phyloP scores from a whole-genome alignment of 2,329 filamentous ascomycete genomes.

The Talaromyces islandicus region DNA sequence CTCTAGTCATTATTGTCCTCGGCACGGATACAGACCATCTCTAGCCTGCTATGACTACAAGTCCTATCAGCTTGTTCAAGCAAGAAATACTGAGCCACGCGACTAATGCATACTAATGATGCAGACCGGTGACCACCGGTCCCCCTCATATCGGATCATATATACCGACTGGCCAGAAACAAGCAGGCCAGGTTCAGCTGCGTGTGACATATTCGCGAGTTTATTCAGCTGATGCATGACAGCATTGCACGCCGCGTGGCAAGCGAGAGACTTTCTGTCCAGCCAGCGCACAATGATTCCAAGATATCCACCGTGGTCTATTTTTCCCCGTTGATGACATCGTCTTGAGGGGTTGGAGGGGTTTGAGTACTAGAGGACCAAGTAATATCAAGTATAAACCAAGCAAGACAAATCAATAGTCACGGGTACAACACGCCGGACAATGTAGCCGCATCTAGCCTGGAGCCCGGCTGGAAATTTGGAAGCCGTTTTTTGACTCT shows the following conservation, averaged over 20 bases:
- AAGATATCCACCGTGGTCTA: background rate
- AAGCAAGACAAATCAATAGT: background rate
- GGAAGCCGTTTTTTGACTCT: background rate
- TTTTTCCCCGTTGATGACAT: background rate
- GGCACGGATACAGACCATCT: background rate
- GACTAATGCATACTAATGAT: background rate
- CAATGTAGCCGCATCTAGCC: background rate
- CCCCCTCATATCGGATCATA: background rate
- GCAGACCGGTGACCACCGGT: background rate
- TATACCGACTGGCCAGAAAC: background rate
- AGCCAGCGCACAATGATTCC: background rate
- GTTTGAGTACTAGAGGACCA: too few species aligned
- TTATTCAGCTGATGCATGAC: background rate
- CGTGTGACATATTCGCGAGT: background rate
- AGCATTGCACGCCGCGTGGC: background rate
- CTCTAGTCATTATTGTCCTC: background rate
- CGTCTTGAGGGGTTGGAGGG: background rate
- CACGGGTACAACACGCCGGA: background rate
- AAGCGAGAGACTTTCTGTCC: background rate
- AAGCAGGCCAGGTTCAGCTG: background rate
- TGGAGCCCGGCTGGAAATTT: background rate
- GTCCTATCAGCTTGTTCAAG: background rate
- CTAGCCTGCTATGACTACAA: background rate
- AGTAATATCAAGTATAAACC: background rate
- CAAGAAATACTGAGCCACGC: background rate